Conservation (phyloP, 306 rosid genomes). For the Vigna angularis region DNA sequence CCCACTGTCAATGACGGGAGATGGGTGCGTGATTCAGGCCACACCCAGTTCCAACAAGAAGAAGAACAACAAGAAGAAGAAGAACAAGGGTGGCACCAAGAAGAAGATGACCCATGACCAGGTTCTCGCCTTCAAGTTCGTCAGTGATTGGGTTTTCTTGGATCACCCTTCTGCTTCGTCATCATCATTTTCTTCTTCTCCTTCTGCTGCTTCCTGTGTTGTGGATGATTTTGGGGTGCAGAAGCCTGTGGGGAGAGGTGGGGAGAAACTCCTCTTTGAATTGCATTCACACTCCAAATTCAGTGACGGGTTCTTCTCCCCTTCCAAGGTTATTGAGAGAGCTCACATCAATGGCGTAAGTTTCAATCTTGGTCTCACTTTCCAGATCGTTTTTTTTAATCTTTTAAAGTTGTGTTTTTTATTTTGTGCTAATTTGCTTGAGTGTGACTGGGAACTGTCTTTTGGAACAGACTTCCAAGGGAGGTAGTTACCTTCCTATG, state of each 20-base stretch:
- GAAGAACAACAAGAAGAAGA: slow-evolving; percentile 68
- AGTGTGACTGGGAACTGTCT: background rate
- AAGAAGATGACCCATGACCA: slow-evolving; percentile 92
- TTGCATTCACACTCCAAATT: slow-evolving; percentile 92
- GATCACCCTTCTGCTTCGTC: slow-evolving; percentile 52
- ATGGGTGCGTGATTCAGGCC: slow-evolving; percentile 43
- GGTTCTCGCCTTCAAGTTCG: slow-evolving; percentile 71
- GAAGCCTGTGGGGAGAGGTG: slow-evolving; percentile 67
- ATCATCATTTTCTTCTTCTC: slow-evolving; percentile 22
- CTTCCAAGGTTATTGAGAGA: slow-evolving; percentile 83
- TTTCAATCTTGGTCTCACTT: slow-evolving; percentile 26
- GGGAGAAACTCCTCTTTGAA: slow-evolving; percentile 74
- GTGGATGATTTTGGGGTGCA: slow-evolving; percentile 91
- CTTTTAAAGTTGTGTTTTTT: background rate
- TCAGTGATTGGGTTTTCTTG: slow-evolving; percentile 83
- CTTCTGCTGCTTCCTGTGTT: slow-evolving; percentile 60
- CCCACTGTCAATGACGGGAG: slow-evolving; percentile 64
- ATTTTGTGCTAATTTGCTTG: background rate
- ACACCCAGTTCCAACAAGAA: slow-evolving; percentile 48
- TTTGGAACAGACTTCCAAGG: background rate
- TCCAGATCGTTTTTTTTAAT: background rate
- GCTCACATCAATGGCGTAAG: slow-evolving; percentile 90
- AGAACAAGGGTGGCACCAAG: slow-evolving; percentile 78
- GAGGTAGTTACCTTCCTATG: slow-evolving; percentile 9
- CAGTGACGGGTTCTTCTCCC: slow-evolving; percentile 96